Evolutionary conservation across 139 green algal genomes (phyloP).

Genomic region (Yamagishiella unicocca): DNA sequence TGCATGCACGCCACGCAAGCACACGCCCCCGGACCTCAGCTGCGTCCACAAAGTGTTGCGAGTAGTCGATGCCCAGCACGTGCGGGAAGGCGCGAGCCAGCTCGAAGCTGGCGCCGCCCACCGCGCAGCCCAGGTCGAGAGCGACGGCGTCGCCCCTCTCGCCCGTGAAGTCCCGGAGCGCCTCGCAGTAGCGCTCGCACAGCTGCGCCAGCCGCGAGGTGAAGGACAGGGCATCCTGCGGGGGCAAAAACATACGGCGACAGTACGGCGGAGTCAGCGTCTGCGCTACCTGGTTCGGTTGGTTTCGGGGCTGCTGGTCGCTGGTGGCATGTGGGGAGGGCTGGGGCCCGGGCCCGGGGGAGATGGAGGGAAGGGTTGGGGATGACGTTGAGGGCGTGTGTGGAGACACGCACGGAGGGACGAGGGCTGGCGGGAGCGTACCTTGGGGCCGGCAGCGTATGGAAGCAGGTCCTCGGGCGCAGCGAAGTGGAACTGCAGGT

Average conservation of each 20-base stretch:
- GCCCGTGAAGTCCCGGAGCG: constrained; percentile 55
- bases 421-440: constrained; percentile 2
- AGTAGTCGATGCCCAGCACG: constrained; percentile 84
- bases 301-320: no score
- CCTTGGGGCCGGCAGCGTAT: constrained; percentile 55
- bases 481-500: constrained; percentile 73
- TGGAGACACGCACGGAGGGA: no score
- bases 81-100: constrained; percentile 71
- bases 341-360: no score
- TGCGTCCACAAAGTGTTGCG: constrained; percentile 62
- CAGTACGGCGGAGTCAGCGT: no score
- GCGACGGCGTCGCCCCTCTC: constrained; percentile 52
- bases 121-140: constrained; percentile 85
- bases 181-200: constrained; percentile 58
- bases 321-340: no score
- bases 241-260: no score
- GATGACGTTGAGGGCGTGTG: no score
- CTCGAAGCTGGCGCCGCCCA: constrained; percentile 81
- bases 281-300: no score
- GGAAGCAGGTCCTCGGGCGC: constrained; percentile 61
- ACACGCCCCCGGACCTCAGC: constrained; percentile 41
- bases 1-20: no score
- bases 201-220: constrained; percentile 54
- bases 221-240: constrained; percentile 64
- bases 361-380: no score